These are phyloP conservation scores for Auricularia heimuer DNA, from an alignment of 768 basidiomycete genomes.

Conservation along the genomic window DNA sequence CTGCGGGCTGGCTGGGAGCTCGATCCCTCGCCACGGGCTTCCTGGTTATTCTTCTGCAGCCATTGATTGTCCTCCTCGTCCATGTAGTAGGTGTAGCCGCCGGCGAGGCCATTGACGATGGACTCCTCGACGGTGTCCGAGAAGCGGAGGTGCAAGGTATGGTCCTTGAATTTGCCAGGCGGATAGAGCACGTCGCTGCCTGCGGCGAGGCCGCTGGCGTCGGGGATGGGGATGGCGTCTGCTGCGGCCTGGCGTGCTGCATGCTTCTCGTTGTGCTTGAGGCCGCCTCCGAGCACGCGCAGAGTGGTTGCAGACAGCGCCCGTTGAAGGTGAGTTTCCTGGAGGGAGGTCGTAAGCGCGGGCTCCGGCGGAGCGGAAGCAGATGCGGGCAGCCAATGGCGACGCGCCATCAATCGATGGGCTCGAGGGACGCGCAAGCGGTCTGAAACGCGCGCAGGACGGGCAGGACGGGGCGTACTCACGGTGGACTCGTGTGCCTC, in stretches of 20 bases:
- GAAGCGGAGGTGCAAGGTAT: slow-evolving; percentile 65
- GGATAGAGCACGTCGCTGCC: slow-evolving; percentile 76
- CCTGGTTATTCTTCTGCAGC: slow-evolving; percentile 86
- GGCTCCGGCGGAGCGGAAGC: slow-evolving; percentile 39
- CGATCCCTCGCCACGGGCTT: slow-evolving; percentile 77
- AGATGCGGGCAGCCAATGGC: slow-evolving; percentile 38
- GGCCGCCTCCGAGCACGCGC: slow-evolving; percentile 16
- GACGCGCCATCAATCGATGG: slow-evolving; percentile 22
- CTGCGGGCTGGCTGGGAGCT: slow-evolving; percentile 61
- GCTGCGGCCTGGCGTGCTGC: slow-evolving; percentile 27
- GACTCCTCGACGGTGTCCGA: slow-evolving; percentile 83
- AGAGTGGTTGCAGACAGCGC: slow-evolving; percentile 47
- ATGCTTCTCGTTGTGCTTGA: slow-evolving; percentile 23
- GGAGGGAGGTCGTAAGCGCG: slow-evolving; percentile 37
- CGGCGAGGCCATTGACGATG: slow-evolving; percentile 45
- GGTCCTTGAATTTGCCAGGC: slow-evolving; percentile 60
- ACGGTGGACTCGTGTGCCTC: slow-evolving; percentile 1
- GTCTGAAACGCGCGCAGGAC: not conserved
- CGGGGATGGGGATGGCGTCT: slow-evolving; percentile 87
- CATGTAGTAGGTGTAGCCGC: slow-evolving; percentile 84
- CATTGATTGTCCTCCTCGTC: slow-evolving; percentile 94
- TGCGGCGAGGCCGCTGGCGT: slow-evolving; percentile 69
- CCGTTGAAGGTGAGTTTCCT: slow-evolving; percentile 52
- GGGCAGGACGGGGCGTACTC: not conserved
- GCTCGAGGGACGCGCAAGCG: not conserved